A percentile compares a stretch with the other conserved stretches of the same genome.
phyloP scores from a whole-genome alignment of 129 eudicot genomes.

The Ambrosia artemisiifolia region DNA sequence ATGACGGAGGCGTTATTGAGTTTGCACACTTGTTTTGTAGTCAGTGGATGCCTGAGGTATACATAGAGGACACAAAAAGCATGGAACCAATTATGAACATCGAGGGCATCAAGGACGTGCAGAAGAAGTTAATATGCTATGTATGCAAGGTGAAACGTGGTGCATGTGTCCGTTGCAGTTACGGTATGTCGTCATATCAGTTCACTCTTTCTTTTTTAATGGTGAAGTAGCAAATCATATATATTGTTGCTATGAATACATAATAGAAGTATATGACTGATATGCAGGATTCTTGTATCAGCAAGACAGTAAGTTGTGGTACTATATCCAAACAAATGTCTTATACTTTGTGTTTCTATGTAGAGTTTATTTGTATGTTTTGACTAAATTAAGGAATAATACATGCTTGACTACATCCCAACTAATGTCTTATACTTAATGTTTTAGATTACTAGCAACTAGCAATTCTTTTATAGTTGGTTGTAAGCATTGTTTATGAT shows the following conservation, averaged over 20 bases:
- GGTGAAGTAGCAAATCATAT: slow-evolving; percentile 16
- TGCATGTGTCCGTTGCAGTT: slow-evolving; percentile 92
- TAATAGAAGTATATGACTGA: slow-evolving; percentile 10
- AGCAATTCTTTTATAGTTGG: slow-evolving; percentile 5
- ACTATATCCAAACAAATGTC: slow-evolving; percentile 5
- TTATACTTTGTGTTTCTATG: slow-evolving; percentile 18
- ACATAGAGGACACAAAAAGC: slow-evolving; percentile 68
- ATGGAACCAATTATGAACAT: slow-evolving; percentile 87
- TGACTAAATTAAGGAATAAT: slow-evolving; percentile 6
- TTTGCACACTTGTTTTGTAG: slow-evolving; percentile 94
- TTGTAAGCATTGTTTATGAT: slow-evolving; percentile 1
- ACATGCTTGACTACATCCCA: slow-evolving; percentile 7
- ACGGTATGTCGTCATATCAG: slow-evolving; percentile 68
- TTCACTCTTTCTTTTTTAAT: slow-evolving; percentile 16
- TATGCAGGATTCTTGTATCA: slow-evolving; percentile 1
- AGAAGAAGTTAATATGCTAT: slow-evolving; percentile 69
- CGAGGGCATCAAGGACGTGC: slow-evolving; percentile 71
- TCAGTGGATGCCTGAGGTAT: slow-evolving; percentile 97
- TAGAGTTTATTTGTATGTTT: slow-evolving; percentile 18
- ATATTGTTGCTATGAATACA: slow-evolving; percentile 11
- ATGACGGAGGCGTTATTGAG: slow-evolving; percentile 37
- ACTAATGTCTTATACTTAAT: not conserved
- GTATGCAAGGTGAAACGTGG: slow-evolving; percentile 92
- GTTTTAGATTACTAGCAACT: not conserved
- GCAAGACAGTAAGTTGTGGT: slow-evolving; percentile 1